phyloP scores from a whole-genome alignment of 129 eudicot species.

The Solidago caesia region DNA sequence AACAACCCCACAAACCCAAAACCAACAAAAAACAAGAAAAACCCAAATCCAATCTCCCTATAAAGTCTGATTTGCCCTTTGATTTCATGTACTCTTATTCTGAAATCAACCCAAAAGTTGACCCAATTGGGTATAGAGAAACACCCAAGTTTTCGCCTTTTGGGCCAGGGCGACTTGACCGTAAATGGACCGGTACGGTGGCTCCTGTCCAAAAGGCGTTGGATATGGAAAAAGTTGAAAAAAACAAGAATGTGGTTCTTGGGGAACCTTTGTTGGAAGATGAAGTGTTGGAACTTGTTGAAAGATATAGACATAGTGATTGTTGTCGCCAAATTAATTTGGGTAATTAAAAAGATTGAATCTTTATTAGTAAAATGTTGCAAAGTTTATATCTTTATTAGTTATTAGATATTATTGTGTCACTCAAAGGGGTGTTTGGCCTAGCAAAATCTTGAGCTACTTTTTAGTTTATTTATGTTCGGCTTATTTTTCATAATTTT shows the following conservation, averaged over 20 bases:
- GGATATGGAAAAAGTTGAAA: constrained; percentile 36
- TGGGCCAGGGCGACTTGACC: constrained; percentile 87
- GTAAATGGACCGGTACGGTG: constrained; percentile 87
- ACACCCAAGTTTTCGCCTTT: constrained; percentile 86
- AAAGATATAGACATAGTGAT: constrained; percentile 74
- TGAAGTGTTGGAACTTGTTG: constrained; percentile 67
- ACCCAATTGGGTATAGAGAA: constrained; percentile 90
- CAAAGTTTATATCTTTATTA: not conserved
- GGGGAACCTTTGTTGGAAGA: constrained; percentile 75
- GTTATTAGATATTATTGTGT: not conserved
- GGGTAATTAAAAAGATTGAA: constrained; percentile 39
- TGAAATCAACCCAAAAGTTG: constrained; percentile 46
- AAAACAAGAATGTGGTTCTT: constrained; percentile 38
- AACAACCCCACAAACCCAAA: constrained; percentile 17
- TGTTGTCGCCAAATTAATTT: constrained; percentile 88
- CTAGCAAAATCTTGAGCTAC: too few relatives aligned
- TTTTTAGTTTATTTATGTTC: too few relatives aligned
- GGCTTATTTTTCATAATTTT: too few relatives aligned
- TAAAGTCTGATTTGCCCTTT: constrained; percentile 64
- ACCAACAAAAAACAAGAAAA: constrained; percentile 23
- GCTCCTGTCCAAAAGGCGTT: constrained; percentile 42
- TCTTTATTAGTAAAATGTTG: not conserved
- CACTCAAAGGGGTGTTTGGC: not conserved
- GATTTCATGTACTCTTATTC: constrained; percentile 91
- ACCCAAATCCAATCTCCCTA: constrained; percentile 28